Conservation (phyloP, 805 yeast genomes). For the Ogataea paraovalis region DNA sequence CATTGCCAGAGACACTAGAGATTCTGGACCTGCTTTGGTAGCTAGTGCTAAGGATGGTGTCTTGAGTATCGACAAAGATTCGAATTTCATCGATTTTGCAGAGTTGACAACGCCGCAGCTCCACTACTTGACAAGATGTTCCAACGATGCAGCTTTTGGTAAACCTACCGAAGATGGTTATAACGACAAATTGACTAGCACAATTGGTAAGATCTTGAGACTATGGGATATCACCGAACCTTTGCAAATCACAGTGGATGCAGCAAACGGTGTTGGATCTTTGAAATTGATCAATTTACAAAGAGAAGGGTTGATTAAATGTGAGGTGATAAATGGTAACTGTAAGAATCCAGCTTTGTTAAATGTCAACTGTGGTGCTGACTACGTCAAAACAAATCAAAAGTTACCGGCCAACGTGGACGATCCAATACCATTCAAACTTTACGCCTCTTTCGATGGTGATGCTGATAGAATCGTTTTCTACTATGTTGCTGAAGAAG, state of each 20-base stretch:
- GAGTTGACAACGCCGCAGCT: slow-evolving; percentile 90
- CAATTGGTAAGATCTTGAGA: slow-evolving; percentile 45
- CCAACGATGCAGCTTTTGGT: slow-evolving; percentile 65
- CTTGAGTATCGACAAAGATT: slow-evolving; percentile 43
- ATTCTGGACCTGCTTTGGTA: slow-evolving; percentile 66
- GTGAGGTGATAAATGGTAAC: slow-evolving; percentile 48
- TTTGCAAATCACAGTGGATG: slow-evolving; percentile 61
- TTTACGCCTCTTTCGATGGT: slow-evolving; percentile 89
- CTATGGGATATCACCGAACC: slow-evolving; percentile 20
- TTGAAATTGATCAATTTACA: slow-evolving; percentile 54
- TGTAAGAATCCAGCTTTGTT: slow-evolving; percentile 52
- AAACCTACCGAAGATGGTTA: slow-evolving; percentile 64
- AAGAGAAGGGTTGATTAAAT: slow-evolving; percentile 34
- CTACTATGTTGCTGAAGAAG: slow-evolving; percentile 47
- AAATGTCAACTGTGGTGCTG: slow-evolving; percentile 90
- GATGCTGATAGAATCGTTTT: slow-evolving; percentile 95
- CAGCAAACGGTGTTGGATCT: slow-evolving; percentile 98
- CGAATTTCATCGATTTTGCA: slow-evolving; percentile 53
- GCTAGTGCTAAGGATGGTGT: slow-evolving; percentile 61
- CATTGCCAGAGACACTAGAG: slow-evolving; percentile 86
- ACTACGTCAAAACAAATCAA: slow-evolving; percentile 88
- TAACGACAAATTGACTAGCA: slow-evolving; percentile 53
- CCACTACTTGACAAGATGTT: slow-evolving; percentile 76
- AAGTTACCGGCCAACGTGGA: slow-evolving; percentile 59
- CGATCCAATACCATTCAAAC: slow-evolving; percentile 37